Conservation (phyloP, 306 rosid genomes). For the Oxytropis ochrocephala region DNA sequence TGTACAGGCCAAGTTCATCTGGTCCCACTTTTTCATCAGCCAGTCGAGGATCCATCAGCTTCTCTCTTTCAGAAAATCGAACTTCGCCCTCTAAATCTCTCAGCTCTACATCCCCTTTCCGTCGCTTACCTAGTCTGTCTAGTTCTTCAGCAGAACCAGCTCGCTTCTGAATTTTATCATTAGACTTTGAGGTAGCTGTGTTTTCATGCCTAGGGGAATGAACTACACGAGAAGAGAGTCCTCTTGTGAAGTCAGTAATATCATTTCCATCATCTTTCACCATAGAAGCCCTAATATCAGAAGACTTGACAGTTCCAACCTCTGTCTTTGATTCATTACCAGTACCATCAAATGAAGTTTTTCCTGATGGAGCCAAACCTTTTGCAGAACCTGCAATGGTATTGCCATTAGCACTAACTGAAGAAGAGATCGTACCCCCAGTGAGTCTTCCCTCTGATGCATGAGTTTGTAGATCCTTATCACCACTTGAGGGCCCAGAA, state of each 20-base stretch:
- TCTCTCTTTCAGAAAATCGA: conserved; percentile 75
- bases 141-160: conserved; percentile 85
- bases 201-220: conserved; percentile 85
- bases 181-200: conserved; percentile 48
- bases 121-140: conserved; percentile 81
- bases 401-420: conserved; percentile 54
- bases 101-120: conserved; percentile 75
- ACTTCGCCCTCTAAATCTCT: conserved; percentile 73
- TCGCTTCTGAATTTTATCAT: conserved; percentile 85
- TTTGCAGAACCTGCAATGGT: conserved; percentile 38
- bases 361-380: conserved; percentile 42
- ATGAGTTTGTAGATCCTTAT: conserved; percentile 55
- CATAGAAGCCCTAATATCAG: conserved; percentile 50
- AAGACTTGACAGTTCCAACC: conserved; percentile 51
- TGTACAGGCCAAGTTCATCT: conserved; percentile 53
- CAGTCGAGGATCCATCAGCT: conserved; percentile 57
- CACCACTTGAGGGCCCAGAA: conserved; percentile 46
- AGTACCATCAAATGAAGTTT: conserved; percentile 40
- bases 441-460: conserved; percentile 58
- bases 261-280: conserved; percentile 75
- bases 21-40: conserved; percentile 63
- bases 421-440: conserved; percentile 41
- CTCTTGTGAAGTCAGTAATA: conserved; percentile 50
- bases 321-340: conserved; percentile 67
- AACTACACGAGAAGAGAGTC: conserved; percentile 58